Conservation (phyloP, 2,329 filamentous ascomycete species). For the Colletotrichum somersetense region DNA sequence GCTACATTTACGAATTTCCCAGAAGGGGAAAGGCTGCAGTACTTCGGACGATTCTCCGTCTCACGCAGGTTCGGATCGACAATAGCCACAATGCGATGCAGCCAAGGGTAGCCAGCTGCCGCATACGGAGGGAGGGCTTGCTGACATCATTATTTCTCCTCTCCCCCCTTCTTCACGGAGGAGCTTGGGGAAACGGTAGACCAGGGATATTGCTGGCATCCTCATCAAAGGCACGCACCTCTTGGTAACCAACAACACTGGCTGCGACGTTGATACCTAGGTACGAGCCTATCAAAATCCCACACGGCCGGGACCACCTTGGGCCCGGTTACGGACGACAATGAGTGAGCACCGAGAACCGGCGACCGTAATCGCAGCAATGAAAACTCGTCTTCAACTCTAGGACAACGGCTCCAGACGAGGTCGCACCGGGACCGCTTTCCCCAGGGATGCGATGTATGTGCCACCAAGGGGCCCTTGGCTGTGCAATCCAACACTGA, state of each 20-base stretch:
- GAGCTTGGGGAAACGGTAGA: not conserved
- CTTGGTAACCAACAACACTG: conserved; percentile 11
- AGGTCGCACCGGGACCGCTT: conserved; percentile 3
- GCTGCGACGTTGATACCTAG: conserved; percentile 34
- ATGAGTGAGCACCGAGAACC: conserved; percentile 21
- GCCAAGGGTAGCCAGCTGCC: not conserved
- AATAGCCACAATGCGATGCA: conserved; percentile 1
- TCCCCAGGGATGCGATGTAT: not conserved
- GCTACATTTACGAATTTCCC: conserved; percentile 35
- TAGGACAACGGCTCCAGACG: conserved; percentile 11
- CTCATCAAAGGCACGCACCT: not conserved
- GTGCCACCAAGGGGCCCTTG: not conserved
- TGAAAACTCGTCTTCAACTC: conserved; percentile 8
- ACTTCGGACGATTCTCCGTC: conserved; percentile 7
- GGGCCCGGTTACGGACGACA: conserved; percentile 22
- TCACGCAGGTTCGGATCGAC: conserved; percentile 9
- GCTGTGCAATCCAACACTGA: conserved; percentile 10
- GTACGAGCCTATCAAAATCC: conserved; percentile 26
- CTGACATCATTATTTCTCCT: not conserved
- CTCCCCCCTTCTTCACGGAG: not conserved
- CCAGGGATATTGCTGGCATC: not conserved
- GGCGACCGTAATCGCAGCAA: conserved; percentile 29
- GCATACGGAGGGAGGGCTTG: not conserved
- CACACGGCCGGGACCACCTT: conserved; percentile 15
- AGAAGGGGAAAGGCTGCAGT: conserved; percentile 9